A percentile compares a stretch with the other conserved stretches of the same genome.
Conservation (phyloP, 2,329 filamentous ascomycete species). For the Metarhizium brunneum region DNA sequence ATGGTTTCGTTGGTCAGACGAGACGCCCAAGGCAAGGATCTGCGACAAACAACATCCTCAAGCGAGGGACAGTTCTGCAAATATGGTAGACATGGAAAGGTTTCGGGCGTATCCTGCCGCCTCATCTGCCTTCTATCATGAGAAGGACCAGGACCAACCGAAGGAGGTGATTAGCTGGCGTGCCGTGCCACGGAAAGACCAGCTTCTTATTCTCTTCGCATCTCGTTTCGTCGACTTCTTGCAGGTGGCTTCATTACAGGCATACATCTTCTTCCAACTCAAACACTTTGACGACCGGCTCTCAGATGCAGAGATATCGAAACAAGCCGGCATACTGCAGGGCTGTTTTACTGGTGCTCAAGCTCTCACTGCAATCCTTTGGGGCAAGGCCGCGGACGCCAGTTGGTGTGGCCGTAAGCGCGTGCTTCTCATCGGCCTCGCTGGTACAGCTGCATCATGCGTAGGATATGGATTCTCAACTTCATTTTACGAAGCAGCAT, state of each 20-base stretch:
- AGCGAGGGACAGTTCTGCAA: neutral
- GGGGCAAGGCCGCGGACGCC: slow-evolving; percentile 58
- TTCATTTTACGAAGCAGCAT: slow-evolving; percentile 53
- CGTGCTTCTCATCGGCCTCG: slow-evolving; percentile 60
- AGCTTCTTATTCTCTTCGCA: slow-evolving; percentile 60
- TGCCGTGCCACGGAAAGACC: slow-evolving; percentile 60
- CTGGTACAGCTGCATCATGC: slow-evolving; percentile 57
- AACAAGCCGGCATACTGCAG: slow-evolving; percentile 60
- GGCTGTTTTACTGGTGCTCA: slow-evolving; percentile 66
- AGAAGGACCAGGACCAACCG: slow-evolving; percentile 13
- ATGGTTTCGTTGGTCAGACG: too few species aligned
- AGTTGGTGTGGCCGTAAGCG: slow-evolving; percentile 55
- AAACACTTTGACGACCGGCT: slow-evolving; percentile 52
- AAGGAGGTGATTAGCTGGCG: slow-evolving; percentile 49
- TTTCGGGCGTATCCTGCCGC: neutral
- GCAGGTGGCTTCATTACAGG: slow-evolving; percentile 58
- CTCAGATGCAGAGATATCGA: slow-evolving; percentile 47
- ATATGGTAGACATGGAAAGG: neutral
- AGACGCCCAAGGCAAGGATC: too few species aligned
- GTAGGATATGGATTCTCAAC: slow-evolving; percentile 65
- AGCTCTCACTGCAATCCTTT: slow-evolving; percentile 63
- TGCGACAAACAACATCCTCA: too few species aligned
- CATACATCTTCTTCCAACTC: slow-evolving; percentile 70
- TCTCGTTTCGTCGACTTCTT: slow-evolving; percentile 65
- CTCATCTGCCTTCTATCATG: neutral